Evolutionary conservation across 2,329 filamentous ascomycete genomes (phyloP), one percentile per base, ranked within the genome.

Genomic region (Didymella arachidicola): DNA sequence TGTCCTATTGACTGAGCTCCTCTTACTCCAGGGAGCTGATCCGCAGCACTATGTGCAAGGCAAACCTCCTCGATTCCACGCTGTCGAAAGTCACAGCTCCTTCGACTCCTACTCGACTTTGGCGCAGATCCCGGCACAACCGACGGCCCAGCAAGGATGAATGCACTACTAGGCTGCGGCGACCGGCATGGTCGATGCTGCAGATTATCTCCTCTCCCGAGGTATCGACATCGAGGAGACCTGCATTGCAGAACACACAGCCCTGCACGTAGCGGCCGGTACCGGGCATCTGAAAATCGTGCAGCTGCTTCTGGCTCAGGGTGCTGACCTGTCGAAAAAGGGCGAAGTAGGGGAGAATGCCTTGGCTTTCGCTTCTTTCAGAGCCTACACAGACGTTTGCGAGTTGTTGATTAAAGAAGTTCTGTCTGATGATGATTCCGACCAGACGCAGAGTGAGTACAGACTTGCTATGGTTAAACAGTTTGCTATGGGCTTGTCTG

Each of bases 211-310:
- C 0, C 26, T 67, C 25, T 43, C 45, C 1, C 60, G 59, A 22
- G 64, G 61, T 8, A 54, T 68, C 41, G 59, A 70, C 30, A 49
- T 67, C 2, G 63, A 68, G 16, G 54, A 25, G 10, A 57, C 51
- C 26, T 68, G 64, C 26, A 36, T 41, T 12, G 53, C 39, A 30
- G 63, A 55, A 16, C 61, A 62, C 19, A 72, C 66, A n/a, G 59
- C 70, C 47, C 26, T 71, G 1, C 50, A 66, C 25, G 52, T 68
- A 8, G 67, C 70, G 3, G 68, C 68, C 18, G 60, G 64, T 11
- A 44, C 45, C 16, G 70, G 70, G 12, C 44, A 66, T 14, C 27
- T 50, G 7, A 53, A 47, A 7, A 41, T 62, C 32, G 63, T 60
- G 11, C 64, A 64, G 36, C 6, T 65, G 2, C 62, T 72, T 10